Percentiles rank a stretch among this genome's conserved stretches.
phyloP scores from a whole-genome alignment of 495 filamentous ascomycete genomes.

The Aspergillus cavernicola region DNA sequence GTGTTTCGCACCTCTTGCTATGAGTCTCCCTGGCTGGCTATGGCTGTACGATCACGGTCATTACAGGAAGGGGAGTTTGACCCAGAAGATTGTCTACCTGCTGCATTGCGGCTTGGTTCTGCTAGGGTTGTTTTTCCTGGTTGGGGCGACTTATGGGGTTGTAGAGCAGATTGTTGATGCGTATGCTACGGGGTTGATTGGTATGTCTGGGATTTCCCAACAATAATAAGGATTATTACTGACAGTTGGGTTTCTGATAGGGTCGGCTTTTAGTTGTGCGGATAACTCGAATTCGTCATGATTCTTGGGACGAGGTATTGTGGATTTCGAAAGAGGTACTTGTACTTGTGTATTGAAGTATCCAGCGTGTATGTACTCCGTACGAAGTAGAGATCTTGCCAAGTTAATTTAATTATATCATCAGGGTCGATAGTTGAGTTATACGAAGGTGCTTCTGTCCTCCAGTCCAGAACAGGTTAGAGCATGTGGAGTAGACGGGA shows the following conservation, averaged over 20 bases:
- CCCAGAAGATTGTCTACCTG: conserved; percentile 13
- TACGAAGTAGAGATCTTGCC: no score
- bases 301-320: not conserved
- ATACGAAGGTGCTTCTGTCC: no score
- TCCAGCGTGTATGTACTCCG: no score
- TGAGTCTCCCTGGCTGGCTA: not conserved
- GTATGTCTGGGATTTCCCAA: conserved; percentile 12
- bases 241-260: not conserved
- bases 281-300: conserved; percentile 26
- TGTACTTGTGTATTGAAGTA: no score
- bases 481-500: no score
- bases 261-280: conserved; percentile 35
- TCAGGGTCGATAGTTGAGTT: no score
- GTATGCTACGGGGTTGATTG: conserved; percentile 33
- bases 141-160: conserved; percentile 40
- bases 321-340: no score
- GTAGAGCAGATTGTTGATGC: conserved; percentile 37
- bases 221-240: no score
- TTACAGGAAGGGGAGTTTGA: not conserved
- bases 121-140: conserved; percentile 35
- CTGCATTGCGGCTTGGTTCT: conserved; percentile 30
- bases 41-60: conserved; percentile 8
- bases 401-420: no score
- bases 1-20: conserved; percentile 30
- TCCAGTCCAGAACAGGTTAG: no score